Base-by-base conservation (phyloP, 1,284 basidiomycete species). In the Ustilago hordei region DNA sequence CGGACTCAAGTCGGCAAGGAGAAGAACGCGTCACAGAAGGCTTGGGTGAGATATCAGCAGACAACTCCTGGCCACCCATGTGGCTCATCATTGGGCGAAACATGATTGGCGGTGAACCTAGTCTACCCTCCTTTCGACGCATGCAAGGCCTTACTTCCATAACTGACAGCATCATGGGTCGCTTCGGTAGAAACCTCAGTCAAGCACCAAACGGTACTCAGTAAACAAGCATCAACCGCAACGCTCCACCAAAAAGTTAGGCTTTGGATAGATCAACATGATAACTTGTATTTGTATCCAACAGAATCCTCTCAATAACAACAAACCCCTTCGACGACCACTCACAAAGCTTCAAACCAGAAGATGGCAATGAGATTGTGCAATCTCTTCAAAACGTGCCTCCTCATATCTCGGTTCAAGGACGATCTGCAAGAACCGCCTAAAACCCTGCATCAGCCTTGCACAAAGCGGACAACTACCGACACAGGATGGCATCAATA, bases 401-500 rank as follows among this genome's bases (percentile, higher is more conserved):
- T 65, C 75, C 56, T 71, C 67, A 65, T 57, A 12, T 38, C 52
- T 61, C 55, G 55, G 50, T 19, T 72, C 66, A 48, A 64, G 69
- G 67, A 61, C 79, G 81, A 82, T 82, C 81, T 82, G 81, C 81
- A 79, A 78, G 72, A 70, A 61, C 74, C 73, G 55, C 55, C 17
- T 19, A n/a, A 19, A n/a, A 34, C 43, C n/a, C 45, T 17, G 12
- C 45, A 19, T 28, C 50, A 41, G 35, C 17, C 43, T 31, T 50
- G 19, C 48, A 17, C 15, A 13, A 12, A 32, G 13, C 5, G 11
- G 2, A 31, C 45, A n/a, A 31, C 15, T 13, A 41, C 6, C 15
- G 15, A 48, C 32, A 41, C 36, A 39, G 55, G 36, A 32, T 36
- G 34, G 35, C 19, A 38, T 70, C 47, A 47, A 58, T 81, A 31